Base-by-base conservation (phyloP, 2,329 filamentous ascomycete genomes). In the Aureobasidium musti region DNA sequence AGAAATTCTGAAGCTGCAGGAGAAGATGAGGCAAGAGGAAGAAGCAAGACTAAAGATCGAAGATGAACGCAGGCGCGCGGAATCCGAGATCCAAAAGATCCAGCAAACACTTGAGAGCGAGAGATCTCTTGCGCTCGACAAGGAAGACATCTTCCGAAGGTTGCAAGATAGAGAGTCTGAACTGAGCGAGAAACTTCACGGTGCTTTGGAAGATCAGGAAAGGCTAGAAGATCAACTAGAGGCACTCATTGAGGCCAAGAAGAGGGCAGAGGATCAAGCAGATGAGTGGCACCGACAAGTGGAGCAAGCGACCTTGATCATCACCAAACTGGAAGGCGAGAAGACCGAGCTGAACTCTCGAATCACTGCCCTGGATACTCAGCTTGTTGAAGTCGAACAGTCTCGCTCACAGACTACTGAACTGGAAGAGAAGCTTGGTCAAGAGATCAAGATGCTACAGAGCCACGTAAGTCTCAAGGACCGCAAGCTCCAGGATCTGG, bases 91-190 rank as follows among this genome's bases (percentile, higher is more conserved):
- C 73, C 86, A 93, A 71, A 88, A 91, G 37, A 91, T 98, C 54
- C 93, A 97, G 75, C 92, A 98, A 73, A 96, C 91, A 0, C 83
- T 99, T 1, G 96, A 99, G 77, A 97, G 93, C 71, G 96, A 99
- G 78, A 88, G 95, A 59, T 91, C 94, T n/a, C 83, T 99, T 49
- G 95, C 95, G 0, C 82, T 99, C 5, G 95, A 99, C 78, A 99
- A 99, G 76, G 96, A 99, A 75, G 95, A 99, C 74, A 99, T 99
- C 68, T 99, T 98, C 82, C 96, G 94, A 75, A 87, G 96, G n/a
- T 83, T 99, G 26, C 95, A 97, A 75, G 82, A 89, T 63, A 90
- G 95, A n/a, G 95, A 99, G 78, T 85, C 88, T 13, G 94, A 99
- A 75, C 84, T 99, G 4, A 91, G 89, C 63, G 96, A 99, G 74